Evolutionary conservation across 164 flowering plant species (phyloP).

Genomic region (Liquidambar formosana): DNA sequence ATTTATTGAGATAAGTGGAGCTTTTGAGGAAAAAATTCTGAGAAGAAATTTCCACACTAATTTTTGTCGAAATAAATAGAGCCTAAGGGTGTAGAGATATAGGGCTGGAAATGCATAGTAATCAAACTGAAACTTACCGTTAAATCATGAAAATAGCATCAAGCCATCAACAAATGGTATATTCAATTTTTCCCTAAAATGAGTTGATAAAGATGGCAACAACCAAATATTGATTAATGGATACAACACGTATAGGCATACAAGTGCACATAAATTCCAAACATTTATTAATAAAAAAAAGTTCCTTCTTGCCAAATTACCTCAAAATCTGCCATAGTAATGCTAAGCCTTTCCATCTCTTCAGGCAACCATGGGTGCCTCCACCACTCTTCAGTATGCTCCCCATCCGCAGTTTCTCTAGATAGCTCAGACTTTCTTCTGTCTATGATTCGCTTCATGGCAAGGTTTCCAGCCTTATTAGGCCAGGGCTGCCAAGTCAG

Average conservation of each 20-base stretch:
- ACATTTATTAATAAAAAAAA: not conserved
- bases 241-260: not conserved
- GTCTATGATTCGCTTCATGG: slow-evolving; percentile 65
- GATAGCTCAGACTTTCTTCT: slow-evolving; percentile 49
- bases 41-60: too few species aligned
- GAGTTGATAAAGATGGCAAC: not conserved
- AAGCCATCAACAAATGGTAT: too few species aligned
- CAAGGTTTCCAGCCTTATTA: slow-evolving; percentile 81
- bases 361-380: slow-evolving; percentile 60
- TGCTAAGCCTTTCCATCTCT: slow-evolving; percentile 70
- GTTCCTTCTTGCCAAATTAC: slow-evolving; percentile 30
- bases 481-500: slow-evolving; percentile 73
- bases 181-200: not conserved
- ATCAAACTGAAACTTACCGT: too few species aligned
- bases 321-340: slow-evolving; percentile 92
- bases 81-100: too few species aligned
- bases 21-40: too few species aligned
- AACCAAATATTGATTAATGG: not conserved
- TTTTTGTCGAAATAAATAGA: too few species aligned
- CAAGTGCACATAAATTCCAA: not conserved
- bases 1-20: too few species aligned
- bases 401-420: slow-evolving; percentile 19
- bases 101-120: too few species aligned
- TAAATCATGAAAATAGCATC: too few species aligned
- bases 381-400: slow-evolving; percentile 56